Base-by-base conservation (phyloP, 2,329 filamentous ascomycete genomes). In the Pestalotiopsis sp. region DNA sequence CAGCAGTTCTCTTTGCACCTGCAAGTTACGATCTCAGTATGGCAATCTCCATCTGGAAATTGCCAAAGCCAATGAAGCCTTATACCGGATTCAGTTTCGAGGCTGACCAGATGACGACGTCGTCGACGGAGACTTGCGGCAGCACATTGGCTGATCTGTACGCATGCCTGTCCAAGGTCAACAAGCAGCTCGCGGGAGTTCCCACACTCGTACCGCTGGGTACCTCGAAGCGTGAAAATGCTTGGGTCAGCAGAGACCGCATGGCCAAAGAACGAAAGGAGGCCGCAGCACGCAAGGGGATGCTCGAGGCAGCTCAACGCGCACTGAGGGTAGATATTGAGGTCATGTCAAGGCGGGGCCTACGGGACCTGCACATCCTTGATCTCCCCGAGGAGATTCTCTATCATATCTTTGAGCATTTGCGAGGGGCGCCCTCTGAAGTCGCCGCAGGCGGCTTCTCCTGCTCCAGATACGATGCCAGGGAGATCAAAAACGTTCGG, bases 401-500 rank as follows among this genome's bases (percentile, higher is more conserved):
- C 7, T 52, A 39, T 17, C 38, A 63, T 20, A 48, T 63, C 38
- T 63, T 63, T 48, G 24, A 17, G 9, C 40, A 63, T 44, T 17
- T 63, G 11, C 60, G 60, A 26, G 38, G 58, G 13, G 24, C 30
- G 17, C 39, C 60, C 14, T 63, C 24, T 48, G 39, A 48, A 39
- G 38, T 48, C n/a, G 60, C 24, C 24, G 60, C 60, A 14, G 24
- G 20, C 39, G 60, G 22, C 17, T 22, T 48, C 14, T 9, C 20
- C 13, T 63, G 60, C 24, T 14, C 24, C 39, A n/a, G 24, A n/a
- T 44, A 63, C 20, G 13, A 38, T 20, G 24, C 14, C 39, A 63
- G 48, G 11, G 60, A 61, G 14, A 69, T 71, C 60, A 65, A 69
- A 63, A 69, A 68, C 11, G 20, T 67, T n/a, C 70, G 72, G 13